A percentile compares a stretch with the other conserved stretches of the same genome.
Conservation (phyloP, 2,329 filamentous ascomycete species). For the Colletotrichum karsti region DNA sequence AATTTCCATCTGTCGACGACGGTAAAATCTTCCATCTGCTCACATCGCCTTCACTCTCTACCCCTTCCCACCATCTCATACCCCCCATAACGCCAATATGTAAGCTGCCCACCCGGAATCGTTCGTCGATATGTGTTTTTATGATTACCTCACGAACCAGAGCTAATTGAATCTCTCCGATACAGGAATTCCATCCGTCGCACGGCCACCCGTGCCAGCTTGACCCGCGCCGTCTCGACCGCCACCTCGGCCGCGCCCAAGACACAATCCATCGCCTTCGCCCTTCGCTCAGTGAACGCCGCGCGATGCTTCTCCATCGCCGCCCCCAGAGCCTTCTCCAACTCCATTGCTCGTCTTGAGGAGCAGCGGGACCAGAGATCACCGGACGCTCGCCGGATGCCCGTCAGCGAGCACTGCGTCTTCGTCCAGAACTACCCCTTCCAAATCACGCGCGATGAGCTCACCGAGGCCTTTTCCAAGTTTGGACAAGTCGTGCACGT, state of each 20-base stretch:
- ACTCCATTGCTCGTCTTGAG: not conserved
- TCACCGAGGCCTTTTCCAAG: slow-evolving; percentile 66
- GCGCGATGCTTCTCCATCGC: slow-evolving; percentile 1
- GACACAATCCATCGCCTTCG: slow-evolving; percentile 17
- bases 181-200: slow-evolving; percentile 28
- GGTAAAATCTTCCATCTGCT: not conserved
- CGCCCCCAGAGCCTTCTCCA: slow-evolving; percentile 14
- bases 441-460: slow-evolving; percentile 68
- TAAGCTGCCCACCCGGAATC: not conserved
- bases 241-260: slow-evolving; percentile 13
- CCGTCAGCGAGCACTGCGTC: slow-evolving; percentile 39
- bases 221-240: slow-evolving; percentile 12
- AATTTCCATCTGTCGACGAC: slow-evolving; percentile 2
- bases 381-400: not conserved
- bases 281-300: slow-evolving; percentile 11
- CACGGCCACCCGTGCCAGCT: slow-evolving; percentile 21
- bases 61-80: not conserved
- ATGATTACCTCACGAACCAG: not conserved
- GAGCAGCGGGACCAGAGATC: not conserved
- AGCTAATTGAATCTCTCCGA: not conserved
- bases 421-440: slow-evolving; percentile 78
- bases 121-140: no score
- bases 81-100: not conserved
- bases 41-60: not conserved
- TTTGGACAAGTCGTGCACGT: slow-evolving; percentile 38